Evolutionary conservation across 179 eudicot genomes (phyloP), one percentile per base, ranked within the genome.

Genomic region (Beta corolliflora): DNA sequence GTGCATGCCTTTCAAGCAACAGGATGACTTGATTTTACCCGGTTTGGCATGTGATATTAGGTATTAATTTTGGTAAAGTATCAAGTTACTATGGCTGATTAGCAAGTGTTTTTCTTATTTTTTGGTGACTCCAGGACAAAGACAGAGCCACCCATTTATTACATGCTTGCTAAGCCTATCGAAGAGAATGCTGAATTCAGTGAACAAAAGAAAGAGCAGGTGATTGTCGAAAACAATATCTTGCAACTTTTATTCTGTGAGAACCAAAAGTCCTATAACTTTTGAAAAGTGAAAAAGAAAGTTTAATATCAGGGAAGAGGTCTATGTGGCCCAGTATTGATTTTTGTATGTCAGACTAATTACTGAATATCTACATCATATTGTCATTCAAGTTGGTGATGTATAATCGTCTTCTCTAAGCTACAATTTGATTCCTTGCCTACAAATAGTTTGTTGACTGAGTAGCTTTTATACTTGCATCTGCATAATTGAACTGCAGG

Each of bases 121-220:
- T 83, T 87, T 82, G 80, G 63, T 86, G 79, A 87, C 84, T 60
- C n/a, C 91, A 95, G 99, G 93, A 94, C 99, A 53, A 91, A 94
- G 85, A 88, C 99, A 55, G 95, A 95, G 84, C 99, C 99, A 56
- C 94, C 88, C 4, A 92, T 95, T 60, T 92, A 89, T 83, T 95
- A 90, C 85, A 61, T 77, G 80, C 90, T 88, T 71, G 83, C 88
- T 66, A 95, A 94, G 81, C 93, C 98, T 23, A 68, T 94, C 84
- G 97, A 94, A 69, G 90, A 89, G 75, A 91, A 90, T 78, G 79
- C 81, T 18, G 86, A 76, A 71, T 80, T 82, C 50, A 71, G 41
- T 77, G 92, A 92, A 83, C 86, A 92, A 83, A 87, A 67, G 81
- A 95, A 94, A 84, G 99, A 95, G 75, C 86, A 94, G 89, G 99